Evolutionary conservation across 2,329 filamentous ascomycete species (phyloP).

Genomic region (Botrytis fabae): DNA sequence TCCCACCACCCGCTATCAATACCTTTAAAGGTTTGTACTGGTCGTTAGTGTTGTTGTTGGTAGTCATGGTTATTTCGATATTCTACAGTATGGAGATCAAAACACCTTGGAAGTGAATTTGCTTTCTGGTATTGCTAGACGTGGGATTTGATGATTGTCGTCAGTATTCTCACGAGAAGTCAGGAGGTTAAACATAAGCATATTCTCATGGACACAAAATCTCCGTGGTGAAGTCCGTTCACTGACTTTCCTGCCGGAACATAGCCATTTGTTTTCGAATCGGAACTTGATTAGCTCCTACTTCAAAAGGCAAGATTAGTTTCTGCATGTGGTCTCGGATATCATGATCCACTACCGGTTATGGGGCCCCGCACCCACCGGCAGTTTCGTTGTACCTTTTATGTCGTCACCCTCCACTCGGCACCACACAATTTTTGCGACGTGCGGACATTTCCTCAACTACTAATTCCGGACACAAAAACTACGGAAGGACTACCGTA

Average conservation of each 20-base stretch:
- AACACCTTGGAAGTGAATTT: background rate
- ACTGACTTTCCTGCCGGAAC: background rate
- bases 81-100: background rate
- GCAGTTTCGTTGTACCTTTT: background rate
- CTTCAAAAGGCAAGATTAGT: background rate
- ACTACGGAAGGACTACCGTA: background rate
- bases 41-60: background rate
- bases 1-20: slow-evolving; percentile 43
- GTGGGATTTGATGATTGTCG: background rate
- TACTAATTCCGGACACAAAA: background rate
- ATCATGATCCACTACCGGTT: background rate
- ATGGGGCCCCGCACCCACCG: background rate
- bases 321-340: background rate
- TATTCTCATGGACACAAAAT: background rate
- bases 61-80: background rate
- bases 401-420: background rate
- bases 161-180: background rate
- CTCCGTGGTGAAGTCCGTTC: background rate
- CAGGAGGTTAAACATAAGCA: background rate
- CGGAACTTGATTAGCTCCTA: background rate
- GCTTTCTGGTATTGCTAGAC: background rate
- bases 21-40: slow-evolving; percentile 23
- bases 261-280: background rate
- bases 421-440: background rate
- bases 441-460: background rate